Evolutionary conservation across 106 monocot species (phyloP).

Genomic region (Agapanthus africanus): DNA sequence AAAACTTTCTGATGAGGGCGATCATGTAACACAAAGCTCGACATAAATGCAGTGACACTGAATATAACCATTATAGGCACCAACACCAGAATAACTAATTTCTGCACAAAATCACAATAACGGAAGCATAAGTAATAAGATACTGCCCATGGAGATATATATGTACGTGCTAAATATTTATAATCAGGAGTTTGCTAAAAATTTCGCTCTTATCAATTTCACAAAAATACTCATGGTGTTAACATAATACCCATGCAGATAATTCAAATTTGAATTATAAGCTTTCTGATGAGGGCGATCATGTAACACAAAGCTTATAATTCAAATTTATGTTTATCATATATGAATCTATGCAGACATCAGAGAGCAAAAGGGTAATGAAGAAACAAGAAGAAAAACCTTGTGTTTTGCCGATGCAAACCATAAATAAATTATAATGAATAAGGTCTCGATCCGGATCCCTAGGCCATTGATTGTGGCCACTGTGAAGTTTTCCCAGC

Average conservation of each 20-base stretch:
- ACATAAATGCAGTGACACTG: slow-evolving; percentile 21
- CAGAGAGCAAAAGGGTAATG: no score
- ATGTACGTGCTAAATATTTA: no score
- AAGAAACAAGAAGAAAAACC: no score
- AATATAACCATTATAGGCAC: slow-evolving; percentile 29
- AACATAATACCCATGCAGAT: no score
- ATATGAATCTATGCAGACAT: no score
- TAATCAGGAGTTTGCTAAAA: no score
- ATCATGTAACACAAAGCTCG: slow-evolving; percentile 39
- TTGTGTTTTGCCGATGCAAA: slow-evolving; percentile 37
- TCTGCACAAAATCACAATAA: slow-evolving; percentile 32
- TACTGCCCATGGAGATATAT: no score
- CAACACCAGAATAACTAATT: slow-evolving; percentile 15
- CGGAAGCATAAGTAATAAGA: no score
- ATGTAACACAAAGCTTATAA: slow-evolving; percentile 37
- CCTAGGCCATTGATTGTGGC: slow-evolving; percentile 66
- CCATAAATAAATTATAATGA: slow-evolving; percentile 45
- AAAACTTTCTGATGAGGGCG: slow-evolving; percentile 43
- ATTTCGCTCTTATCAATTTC: no score
- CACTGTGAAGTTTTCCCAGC: slow-evolving; percentile 57
- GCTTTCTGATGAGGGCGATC: slow-evolving; percentile 41
- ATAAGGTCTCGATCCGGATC: slow-evolving; percentile 47
- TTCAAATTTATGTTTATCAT: no score
- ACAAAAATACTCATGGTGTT: no score
- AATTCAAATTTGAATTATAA: no score